A percentile compares a stretch with the other conserved stretches of the same genome.
Conservation (phyloP, 208 protist genomes). For the Leptomonas seymouri region DNA sequence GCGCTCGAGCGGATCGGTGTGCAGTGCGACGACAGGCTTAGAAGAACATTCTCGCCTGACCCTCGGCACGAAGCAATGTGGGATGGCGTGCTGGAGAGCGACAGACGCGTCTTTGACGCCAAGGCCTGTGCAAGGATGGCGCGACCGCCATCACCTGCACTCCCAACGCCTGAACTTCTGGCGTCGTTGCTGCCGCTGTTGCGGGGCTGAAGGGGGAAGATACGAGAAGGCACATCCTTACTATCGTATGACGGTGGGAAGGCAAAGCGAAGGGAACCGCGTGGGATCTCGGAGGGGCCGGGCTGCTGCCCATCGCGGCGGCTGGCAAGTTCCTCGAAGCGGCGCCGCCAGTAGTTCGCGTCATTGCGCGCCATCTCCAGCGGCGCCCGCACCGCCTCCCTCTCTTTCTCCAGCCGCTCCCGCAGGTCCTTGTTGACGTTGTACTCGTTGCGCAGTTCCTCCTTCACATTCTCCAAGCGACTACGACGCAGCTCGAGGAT, state of each 20-base stretch:
- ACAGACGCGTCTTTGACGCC: slow-evolving; percentile 3
- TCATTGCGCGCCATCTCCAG: slow-evolving; percentile 58
- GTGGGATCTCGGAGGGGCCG: slow-evolving; percentile 11
- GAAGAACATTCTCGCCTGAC: slow-evolving; percentile 27
- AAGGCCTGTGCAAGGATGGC: background rate
- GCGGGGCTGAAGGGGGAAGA: no score
- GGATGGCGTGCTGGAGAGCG: slow-evolving; percentile 6
- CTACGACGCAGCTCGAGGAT: slow-evolving; percentile 65
- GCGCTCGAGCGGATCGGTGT: slow-evolving; percentile 7
- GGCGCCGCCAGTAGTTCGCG: slow-evolving; percentile 64
- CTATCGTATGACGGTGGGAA: background rate
- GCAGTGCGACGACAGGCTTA: slow-evolving; percentile 27
- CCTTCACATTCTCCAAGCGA: slow-evolving; percentile 77
- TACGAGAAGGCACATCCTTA: background rate
- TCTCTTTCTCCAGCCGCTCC: slow-evolving; percentile 51
- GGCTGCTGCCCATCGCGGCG: background rate
- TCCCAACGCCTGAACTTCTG: background rate
- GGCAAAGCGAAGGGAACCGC: slow-evolving; percentile 23
- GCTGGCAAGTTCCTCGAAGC: slow-evolving; percentile 62
- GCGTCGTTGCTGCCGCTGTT: no score
- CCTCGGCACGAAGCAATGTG: slow-evolving; percentile 20
- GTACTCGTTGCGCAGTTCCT: slow-evolving; percentile 63
- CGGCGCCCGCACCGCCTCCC: slow-evolving; percentile 32
- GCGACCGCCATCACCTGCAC: background rate
- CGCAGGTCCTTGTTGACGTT: slow-evolving; percentile 50